Evolutionary conservation across 1,284 basidiomycete genomes (phyloP).

Genomic region (Melanopsichium pennsylvanicum): DNA sequence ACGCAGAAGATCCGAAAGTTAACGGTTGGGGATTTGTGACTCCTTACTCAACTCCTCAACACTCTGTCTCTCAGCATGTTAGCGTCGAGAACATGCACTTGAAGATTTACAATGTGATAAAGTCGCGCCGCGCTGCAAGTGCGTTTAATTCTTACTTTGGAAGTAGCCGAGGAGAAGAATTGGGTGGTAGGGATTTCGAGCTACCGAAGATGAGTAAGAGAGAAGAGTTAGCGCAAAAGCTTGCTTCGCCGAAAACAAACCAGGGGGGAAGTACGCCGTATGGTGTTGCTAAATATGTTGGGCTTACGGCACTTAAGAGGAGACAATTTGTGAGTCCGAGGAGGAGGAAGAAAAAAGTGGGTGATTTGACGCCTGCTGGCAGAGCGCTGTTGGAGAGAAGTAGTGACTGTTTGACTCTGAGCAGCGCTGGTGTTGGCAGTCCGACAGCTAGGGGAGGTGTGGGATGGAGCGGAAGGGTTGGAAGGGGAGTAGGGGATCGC

Average conservation of each 20-base stretch:
- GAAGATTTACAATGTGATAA: constrained; percentile 26
- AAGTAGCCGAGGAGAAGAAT: not conserved
- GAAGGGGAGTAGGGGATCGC: constrained; percentile 1
- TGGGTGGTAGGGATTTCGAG: constrained; percentile 8
- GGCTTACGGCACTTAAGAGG: not conserved
- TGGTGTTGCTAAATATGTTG: constrained; percentile 23
- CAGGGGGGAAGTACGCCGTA: constrained; percentile 15
- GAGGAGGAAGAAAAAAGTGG: not conserved
- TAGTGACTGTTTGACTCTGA: not conserved
- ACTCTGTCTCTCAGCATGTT: not conserved
- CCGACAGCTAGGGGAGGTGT: not conserved
- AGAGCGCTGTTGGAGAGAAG: constrained; percentile 32
- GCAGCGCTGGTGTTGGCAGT: not conserved
- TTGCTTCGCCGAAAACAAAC: constrained; percentile 3
- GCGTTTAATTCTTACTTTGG: not conserved
- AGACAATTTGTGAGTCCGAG: constrained; percentile 12
- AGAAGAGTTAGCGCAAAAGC: constrained; percentile 22
- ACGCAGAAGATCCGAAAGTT: constrained; percentile 31
- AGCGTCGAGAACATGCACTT: constrained; percentile 19
- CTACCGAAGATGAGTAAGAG: constrained; percentile 8
- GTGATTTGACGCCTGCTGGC: constrained; percentile 27
- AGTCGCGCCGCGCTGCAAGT: not conserved
- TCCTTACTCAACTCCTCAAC: constrained; percentile 31
- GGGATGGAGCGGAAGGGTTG: not conserved
- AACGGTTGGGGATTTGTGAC: constrained; percentile 57